Percentiles rank a stretch among this genome's conserved stretches.
Conservation (phyloP, 164 flowering plant genomes). For the Warburgia ugandensis region DNA sequence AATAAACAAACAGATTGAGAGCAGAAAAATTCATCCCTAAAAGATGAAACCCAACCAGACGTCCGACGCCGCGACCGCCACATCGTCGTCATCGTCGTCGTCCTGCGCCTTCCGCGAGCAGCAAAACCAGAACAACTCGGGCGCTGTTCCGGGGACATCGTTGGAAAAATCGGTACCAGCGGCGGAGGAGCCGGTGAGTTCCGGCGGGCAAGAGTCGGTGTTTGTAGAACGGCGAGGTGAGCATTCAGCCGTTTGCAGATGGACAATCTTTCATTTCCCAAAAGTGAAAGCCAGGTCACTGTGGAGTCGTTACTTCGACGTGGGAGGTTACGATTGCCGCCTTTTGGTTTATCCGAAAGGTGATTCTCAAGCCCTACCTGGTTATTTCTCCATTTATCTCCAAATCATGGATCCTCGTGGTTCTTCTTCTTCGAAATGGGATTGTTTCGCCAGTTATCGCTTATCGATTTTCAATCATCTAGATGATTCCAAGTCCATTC, state of each 20-base stretch:
- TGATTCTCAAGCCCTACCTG: conserved; percentile 89
- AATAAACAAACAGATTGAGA: too few species aligned
- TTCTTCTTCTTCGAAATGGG: conserved; percentile 80
- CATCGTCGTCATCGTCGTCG: too few species aligned
- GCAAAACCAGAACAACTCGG: background rate
- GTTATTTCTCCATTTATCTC: conserved; percentile 74
- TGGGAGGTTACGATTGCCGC: conserved; percentile 91
- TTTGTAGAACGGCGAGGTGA: conserved; percentile 59
- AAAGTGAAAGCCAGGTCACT: conserved; percentile 68
- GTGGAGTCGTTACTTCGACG: conserved; percentile 91
- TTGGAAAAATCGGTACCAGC: background rate
- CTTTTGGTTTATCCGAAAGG: conserved; percentile 86
- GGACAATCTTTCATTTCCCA: conserved; percentile 76
- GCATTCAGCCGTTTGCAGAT: conserved; percentile 62
- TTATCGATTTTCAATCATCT: conserved; percentile 52
- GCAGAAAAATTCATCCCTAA: too few species aligned
- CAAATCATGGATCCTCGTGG: conserved; percentile 90
- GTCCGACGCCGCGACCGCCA: conserved; percentile 1
- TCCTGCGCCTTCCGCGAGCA: conserved; percentile 4
- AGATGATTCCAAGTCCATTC: conserved; percentile 64
- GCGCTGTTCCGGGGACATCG: background rate
- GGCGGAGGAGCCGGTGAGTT: background rate
- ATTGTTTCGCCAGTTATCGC: conserved; percentile 82
- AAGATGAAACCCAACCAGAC: background rate
- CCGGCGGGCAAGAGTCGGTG: conserved; percentile 47